Evolutionary conservation across 352 stramenopile species (phyloP).

Genomic region (Blastocystis sp.): DNA sequence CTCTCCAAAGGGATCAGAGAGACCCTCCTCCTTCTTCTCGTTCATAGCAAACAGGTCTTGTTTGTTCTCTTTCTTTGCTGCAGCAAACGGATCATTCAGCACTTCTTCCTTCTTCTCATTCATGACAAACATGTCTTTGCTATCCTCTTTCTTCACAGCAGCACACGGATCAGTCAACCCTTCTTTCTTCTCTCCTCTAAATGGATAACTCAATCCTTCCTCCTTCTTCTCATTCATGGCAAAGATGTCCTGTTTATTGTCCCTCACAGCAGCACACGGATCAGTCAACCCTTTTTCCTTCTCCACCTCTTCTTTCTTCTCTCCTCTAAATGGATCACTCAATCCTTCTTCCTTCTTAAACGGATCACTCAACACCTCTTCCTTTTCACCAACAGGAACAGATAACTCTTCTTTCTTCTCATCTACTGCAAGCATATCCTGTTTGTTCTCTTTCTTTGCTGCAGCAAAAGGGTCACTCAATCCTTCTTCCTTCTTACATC

Average conservation of each 20-base stretch:
- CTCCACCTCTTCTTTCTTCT: slow-evolving; percentile 1
- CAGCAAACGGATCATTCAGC: not conserved
- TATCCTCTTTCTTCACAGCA: not conserved
- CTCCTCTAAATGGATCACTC: not conserved
- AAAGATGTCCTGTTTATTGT: slow-evolving; percentile 5
- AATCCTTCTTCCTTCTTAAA: not conserved
- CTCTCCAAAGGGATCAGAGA: slow-evolving; percentile 13
- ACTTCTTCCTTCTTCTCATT: slow-evolving; percentile 26
- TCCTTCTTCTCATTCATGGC: not conserved
- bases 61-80: not conserved
- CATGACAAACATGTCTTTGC: not conserved
- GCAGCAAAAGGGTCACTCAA: slow-evolving; percentile 16
- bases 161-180: not conserved
- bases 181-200: not conserved
- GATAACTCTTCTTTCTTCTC: not conserved
- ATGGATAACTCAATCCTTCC: no score
- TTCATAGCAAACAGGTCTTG: slow-evolving; percentile 40
- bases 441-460: not conserved
- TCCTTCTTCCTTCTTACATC: not conserved
- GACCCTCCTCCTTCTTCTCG: not conserved
- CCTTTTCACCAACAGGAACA: slow-evolving; percentile 17
- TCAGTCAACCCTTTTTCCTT: not conserved
- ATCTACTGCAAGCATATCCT: slow-evolving; percentile 29
- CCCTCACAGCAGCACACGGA: not conserved
- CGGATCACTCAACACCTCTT: not conserved